Evolutionary conservation across 441 rosid species (phyloP).

Genomic region (Arabidopsis lyrata): DNA sequence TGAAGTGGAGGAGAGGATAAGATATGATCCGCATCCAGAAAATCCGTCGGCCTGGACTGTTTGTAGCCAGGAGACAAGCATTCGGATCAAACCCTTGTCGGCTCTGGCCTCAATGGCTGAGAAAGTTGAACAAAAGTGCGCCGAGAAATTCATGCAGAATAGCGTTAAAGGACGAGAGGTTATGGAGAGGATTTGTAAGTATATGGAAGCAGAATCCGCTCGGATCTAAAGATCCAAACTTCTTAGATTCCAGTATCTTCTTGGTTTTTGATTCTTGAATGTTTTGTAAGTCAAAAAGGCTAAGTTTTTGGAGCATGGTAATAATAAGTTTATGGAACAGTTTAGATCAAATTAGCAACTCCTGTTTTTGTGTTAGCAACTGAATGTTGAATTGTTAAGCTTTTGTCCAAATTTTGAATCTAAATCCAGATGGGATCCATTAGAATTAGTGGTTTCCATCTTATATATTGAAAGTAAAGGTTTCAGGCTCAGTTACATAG

Average conservation of each 20-base stretch:
- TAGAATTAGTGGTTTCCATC: too few species aligned
- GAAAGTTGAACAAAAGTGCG: conserved; percentile 90
- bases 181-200: conserved; percentile 96
- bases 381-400: conserved; percentile 6
- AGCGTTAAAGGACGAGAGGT: conserved; percentile 93
- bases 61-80: conserved; percentile 91
- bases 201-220: conserved; percentile 89
- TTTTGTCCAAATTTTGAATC: conserved; percentile 25
- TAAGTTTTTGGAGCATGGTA: conserved; percentile 33
- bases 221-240: conserved; percentile 49
- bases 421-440: too few species aligned
- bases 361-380: conserved; percentile 28
- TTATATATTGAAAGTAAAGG: too few species aligned
- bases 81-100: conserved; percentile 85
- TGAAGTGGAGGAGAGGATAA: conserved; percentile 89
- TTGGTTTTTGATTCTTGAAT: conserved; percentile 20
- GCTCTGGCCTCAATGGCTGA: conserved; percentile 96
- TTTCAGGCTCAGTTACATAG: neutral
- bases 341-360: conserved; percentile 21
- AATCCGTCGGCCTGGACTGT: conserved; percentile 80
- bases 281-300: conserved; percentile 32
- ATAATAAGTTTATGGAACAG: conserved; percentile 32
- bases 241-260: conserved; percentile 16
- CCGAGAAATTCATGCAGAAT: conserved; percentile 90
- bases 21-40: conserved; percentile 90